Percentiles rank a stretch among this genome's conserved stretches.
These are phyloP conservation scores for Trichoderma atrobrunneum DNA, from an alignment of 2,329 filamentous ascomycete species.

Conservation along the genomic window DNA sequence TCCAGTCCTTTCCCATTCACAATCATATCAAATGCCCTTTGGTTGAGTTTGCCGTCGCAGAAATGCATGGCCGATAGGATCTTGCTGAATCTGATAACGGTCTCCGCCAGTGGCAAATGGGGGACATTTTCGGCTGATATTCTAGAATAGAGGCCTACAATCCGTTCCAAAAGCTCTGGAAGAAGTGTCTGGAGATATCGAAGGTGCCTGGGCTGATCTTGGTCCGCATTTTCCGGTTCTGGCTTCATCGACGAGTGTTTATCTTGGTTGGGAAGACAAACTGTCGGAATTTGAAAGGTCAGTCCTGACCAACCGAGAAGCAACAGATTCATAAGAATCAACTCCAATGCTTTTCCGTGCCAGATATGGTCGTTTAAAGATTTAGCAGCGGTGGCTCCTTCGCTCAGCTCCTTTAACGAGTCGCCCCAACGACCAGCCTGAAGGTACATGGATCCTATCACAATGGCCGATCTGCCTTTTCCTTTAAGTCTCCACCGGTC, in stretches of 20 bases:
- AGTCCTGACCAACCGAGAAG: slow-evolving; percentile 81
- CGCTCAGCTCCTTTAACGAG: slow-evolving; percentile 77
- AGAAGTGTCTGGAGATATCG: slow-evolving; percentile 57
- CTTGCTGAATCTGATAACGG: slow-evolving; percentile 69
- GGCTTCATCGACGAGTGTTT: slow-evolving; percentile 33
- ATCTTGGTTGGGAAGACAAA: slow-evolving; percentile 53
- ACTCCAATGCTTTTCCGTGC: slow-evolving; percentile 93
- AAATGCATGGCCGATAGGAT: slow-evolving; percentile 66
- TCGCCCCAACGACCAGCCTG: slow-evolving; percentile 88
- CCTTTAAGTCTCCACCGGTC: slow-evolving; percentile 79
- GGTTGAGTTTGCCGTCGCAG: slow-evolving; percentile 60
- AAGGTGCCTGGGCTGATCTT: slow-evolving; percentile 51
- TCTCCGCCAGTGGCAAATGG: slow-evolving; percentile 68
- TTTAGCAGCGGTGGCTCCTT: slow-evolving; percentile 74
- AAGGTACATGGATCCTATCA: slow-evolving; percentile 82
- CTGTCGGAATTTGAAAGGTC: slow-evolving; percentile 71
- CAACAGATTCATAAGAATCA: slow-evolving; percentile 77
- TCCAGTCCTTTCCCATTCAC: slow-evolving; percentile 59
- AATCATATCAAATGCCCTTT: slow-evolving; percentile 60
- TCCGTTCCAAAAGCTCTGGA: slow-evolving; percentile 72
- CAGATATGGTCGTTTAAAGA: slow-evolving; percentile 89
- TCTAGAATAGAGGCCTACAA: slow-evolving; percentile 69
- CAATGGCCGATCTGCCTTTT: slow-evolving; percentile 72
- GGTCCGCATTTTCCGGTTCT: slow-evolving; percentile 35
- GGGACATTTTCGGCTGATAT: slow-evolving; percentile 69